A percentile compares a stretch with the other conserved stretches of the same genome.
Evolutionary conservation across 805 yeast genomes (phyloP).

Genomic region (Kurtzmaniella cleridarum): DNA sequence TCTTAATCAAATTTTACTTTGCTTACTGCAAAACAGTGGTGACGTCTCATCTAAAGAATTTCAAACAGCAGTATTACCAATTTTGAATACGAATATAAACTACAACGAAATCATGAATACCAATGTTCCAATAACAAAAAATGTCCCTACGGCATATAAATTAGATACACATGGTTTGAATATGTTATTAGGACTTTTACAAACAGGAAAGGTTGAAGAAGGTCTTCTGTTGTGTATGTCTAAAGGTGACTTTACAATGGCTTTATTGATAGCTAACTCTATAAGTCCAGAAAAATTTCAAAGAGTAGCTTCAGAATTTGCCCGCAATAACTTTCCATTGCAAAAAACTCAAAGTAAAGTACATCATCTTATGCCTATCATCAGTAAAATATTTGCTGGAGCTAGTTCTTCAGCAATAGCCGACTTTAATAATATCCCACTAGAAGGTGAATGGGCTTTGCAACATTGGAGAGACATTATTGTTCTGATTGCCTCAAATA

Average conservation of each 20-base stretch:
- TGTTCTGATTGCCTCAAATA: conserved; percentile 32
- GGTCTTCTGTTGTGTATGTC: conserved; percentile 62
- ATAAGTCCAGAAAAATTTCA: conserved; percentile 59
- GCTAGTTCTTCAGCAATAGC: conserved; percentile 48
- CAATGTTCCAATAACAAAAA: conserved; percentile 8
- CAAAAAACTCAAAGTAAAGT: conserved; percentile 35
- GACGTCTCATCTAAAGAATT: conserved; percentile 22
- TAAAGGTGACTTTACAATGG: conserved; percentile 70
- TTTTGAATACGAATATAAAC: conserved; percentile 40
- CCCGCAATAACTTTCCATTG: conserved; percentile 40
- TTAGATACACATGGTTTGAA: conserved; percentile 34
- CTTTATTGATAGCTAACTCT: conserved; percentile 64
- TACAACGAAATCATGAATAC: conserved; percentile 11
- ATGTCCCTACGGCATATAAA: conserved; percentile 33
- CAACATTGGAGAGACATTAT: conserved; percentile 48
- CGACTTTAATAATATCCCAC: conserved; percentile 38
- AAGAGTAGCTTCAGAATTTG: conserved; percentile 52
- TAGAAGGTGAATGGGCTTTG: conserved; percentile 44
- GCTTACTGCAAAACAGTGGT: conserved; percentile 26
- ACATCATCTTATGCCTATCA: conserved; percentile 44
- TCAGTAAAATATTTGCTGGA: conserved; percentile 63
- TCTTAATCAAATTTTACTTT: conserved; percentile 25
- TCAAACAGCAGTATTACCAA: conserved; percentile 24
- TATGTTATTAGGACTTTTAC: conserved; percentile 34
- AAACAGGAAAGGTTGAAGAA: conserved; percentile 57